Conservation (phyloP, 2,329 filamentous ascomycete species). For the Nothophoma quercina region DNA sequence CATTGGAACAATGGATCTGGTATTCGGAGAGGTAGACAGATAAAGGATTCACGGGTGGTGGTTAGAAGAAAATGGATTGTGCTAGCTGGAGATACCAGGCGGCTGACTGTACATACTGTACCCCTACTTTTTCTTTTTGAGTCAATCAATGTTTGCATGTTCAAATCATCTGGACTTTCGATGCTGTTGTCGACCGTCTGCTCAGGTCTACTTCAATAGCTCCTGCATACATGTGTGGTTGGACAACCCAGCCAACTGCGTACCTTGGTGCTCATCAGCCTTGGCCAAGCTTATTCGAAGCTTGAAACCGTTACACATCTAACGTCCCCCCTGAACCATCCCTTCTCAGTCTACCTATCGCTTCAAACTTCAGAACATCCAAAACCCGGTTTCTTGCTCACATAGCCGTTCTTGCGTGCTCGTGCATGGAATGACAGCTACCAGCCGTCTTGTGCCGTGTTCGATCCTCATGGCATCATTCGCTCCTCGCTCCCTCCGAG, state of each 20-base stretch:
- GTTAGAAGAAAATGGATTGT: conserved; percentile 6
- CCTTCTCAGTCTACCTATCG: not conserved
- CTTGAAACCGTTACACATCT: not conserved
- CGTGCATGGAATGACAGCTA: not conserved
- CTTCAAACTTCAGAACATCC: not conserved
- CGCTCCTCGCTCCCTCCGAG: conserved; percentile 9
- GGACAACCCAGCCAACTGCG: not conserved
- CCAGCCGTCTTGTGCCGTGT: conserved; percentile 14
- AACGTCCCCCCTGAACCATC: not conserved
- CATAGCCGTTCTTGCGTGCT: conserved; percentile 7
- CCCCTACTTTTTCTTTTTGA: conserved; percentile 26
- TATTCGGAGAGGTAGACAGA: conserved; percentile 46
- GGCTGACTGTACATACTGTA: conserved; percentile 41
- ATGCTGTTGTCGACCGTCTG: too few relatives aligned
- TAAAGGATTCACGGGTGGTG: conserved; percentile 11
- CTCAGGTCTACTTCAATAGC: too few relatives aligned
- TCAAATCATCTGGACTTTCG: too few relatives aligned
- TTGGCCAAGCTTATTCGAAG: conserved; percentile 6
- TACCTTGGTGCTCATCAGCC: conserved; percentile 1
- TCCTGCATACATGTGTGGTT: not conserved
- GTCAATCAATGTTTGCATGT: conserved; percentile 27
- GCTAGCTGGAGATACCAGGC: conserved; percentile 13
- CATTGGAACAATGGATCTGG: conserved; percentile 66
- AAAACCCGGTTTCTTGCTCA: not conserved
- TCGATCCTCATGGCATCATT: conserved; percentile 5